Evolutionary conservation across 1,284 basidiomycete species (phyloP).

Genomic region (Cystobasidium sp.): DNA sequence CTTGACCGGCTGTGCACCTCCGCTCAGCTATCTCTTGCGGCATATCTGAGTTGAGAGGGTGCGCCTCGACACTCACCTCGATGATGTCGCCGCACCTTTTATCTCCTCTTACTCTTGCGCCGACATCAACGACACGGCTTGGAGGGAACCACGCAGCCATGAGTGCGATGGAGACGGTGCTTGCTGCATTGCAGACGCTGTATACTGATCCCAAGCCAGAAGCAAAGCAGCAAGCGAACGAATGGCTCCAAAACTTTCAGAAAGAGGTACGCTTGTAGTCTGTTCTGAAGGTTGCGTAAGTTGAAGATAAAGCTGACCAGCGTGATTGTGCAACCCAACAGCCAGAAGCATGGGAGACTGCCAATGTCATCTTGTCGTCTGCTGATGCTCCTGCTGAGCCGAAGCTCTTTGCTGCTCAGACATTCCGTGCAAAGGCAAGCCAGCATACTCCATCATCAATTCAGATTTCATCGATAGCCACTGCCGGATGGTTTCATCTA

Average conservation of each 20-base stretch:
- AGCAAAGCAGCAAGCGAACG: constrained; percentile 69
- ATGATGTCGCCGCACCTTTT: neutral
- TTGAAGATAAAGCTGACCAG: neutral
- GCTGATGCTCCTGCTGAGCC: constrained; percentile 78
- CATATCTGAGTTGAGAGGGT: too few species aligned
- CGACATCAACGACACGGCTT: neutral
- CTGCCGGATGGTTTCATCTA: neutral
- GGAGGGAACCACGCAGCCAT: neutral
- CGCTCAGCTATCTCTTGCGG: too few species aligned
- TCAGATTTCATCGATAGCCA: neutral
- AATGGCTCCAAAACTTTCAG: constrained; percentile 58
- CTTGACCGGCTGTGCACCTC: too few species aligned
- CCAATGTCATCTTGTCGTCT: constrained; percentile 79
- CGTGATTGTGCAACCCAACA: constrained; percentile 57
- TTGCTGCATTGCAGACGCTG: constrained; percentile 62
- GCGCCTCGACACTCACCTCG: too few species aligned
- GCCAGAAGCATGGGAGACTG: constrained; percentile 94
- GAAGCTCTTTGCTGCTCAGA: constrained; percentile 94
- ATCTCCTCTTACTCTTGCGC: neutral
- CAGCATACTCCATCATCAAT: neutral
- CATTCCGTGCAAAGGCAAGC: constrained; percentile 88
- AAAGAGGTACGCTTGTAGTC: constrained; percentile 51
- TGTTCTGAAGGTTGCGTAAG: neutral
- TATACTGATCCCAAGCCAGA: constrained; percentile 73
- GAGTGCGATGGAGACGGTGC: constrained; percentile 49